Conservation (phyloP, 2,329 filamentous ascomycete genomes). For the Onygenales sp. region DNA sequence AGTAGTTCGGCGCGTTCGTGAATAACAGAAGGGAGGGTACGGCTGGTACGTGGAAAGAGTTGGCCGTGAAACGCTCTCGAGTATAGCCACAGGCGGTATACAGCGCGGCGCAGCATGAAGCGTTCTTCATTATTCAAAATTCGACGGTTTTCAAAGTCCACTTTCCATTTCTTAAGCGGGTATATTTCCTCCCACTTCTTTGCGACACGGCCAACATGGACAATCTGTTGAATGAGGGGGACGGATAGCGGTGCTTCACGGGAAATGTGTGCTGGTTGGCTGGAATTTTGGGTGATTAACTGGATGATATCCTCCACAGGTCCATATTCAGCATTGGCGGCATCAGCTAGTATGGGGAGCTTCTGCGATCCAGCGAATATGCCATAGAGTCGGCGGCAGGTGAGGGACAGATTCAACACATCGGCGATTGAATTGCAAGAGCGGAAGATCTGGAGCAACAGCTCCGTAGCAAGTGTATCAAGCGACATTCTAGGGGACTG, state of each 20-base stretch:
- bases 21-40: conserved; percentile 37
- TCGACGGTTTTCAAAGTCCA: conserved; percentile 46
- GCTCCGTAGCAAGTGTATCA: conserved; percentile 48
- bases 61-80: conserved; percentile 48
- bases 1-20: conserved; percentile 46
- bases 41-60: conserved; percentile 41
- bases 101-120: conserved; percentile 44
- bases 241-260: conserved; percentile 46
- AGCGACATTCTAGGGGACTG: conserved; percentile 38
- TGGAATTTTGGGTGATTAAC: conserved; percentile 51
- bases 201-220: conserved; percentile 45
- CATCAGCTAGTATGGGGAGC: conserved; percentile 44
- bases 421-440: conserved; percentile 44
- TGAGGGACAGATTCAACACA: conserved; percentile 44
- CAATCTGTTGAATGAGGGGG: conserved; percentile 46
- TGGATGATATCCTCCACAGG: conserved; percentile 51
- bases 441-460: conserved; percentile 48
- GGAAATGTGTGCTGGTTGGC: conserved; percentile 46
- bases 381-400: conserved; percentile 45
- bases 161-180: conserved; percentile 54
- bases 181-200: conserved; percentile 53
- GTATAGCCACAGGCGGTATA: conserved; percentile 55
- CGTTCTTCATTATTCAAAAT: conserved; percentile 42
- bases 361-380: conserved; percentile 46
- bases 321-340: conserved; percentile 47